Conservation (phyloP, 352 stramenopile species). For the Phytophthora hybrid region DNA sequence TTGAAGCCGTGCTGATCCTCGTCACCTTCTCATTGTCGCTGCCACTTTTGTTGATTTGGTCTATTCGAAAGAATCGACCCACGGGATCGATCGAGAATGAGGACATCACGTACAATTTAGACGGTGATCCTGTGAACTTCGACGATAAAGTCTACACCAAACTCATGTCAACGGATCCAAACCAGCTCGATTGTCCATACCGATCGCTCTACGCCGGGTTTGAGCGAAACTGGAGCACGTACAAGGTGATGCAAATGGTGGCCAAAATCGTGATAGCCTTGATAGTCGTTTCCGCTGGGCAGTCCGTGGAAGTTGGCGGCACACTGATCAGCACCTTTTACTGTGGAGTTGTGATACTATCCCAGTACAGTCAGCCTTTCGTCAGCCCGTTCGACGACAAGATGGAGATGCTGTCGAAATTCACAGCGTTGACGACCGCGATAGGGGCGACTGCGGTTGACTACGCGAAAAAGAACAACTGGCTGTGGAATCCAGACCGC, state of each 20-base stretch:
- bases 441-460: not conserved
- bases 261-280: not conserved
- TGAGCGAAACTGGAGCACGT: constrained; percentile 1
- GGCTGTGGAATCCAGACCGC: not conserved
- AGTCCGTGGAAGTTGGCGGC: not conserved
- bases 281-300: not conserved
- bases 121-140: not conserved
- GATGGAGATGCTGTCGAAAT: constrained; percentile 1
- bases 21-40: not conserved
- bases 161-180: not conserved
- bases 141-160: constrained; percentile 4
- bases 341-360: not conserved
- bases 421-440: not conserved
- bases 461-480: constrained; percentile 4
- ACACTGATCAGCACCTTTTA: not conserved
- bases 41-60: not conserved
- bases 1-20: constrained; percentile 4
- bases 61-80: not conserved
- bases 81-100: not conserved
- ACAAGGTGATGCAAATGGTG: constrained; percentile 3
- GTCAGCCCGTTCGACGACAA: not conserved
- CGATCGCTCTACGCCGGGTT: not conserved
- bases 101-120: not conserved
- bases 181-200: not conserved
- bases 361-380: not conserved